These are phyloP conservation scores for Metarhizium rileyi DNA, from an alignment of 2,329 filamentous ascomycete genomes.

Conservation along the genomic window DNA sequence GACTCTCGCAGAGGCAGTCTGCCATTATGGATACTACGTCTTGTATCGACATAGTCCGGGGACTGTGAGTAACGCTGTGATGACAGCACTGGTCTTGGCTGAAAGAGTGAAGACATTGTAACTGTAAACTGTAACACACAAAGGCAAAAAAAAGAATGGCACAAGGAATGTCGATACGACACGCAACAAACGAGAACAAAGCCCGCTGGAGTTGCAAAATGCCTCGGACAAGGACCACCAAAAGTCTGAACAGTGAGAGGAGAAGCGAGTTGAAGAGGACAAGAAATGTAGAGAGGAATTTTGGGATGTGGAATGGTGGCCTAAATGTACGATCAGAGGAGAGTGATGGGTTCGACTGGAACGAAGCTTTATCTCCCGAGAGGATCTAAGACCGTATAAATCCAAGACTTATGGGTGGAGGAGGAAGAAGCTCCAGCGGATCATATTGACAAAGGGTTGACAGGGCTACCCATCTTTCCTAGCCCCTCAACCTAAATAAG, in stretches of 20 bases:
- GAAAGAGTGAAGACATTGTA: constrained; percentile 30
- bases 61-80: constrained; percentile 40
- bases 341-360: constrained; percentile 27
- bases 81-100: constrained; percentile 37
- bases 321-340: constrained; percentile 29
- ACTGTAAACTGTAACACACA: constrained; percentile 9
- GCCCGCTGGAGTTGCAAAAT: constrained; percentile 17
- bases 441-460: constrained; percentile 24
- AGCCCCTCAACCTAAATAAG: constrained; percentile 21
- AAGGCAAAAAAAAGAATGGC: constrained; percentile 7
- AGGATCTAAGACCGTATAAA: constrained; percentile 27
- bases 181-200: constrained; percentile 18
- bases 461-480: constrained; percentile 14
- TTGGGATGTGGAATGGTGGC: constrained; percentile 32
- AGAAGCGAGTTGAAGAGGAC: constrained; percentile 25
- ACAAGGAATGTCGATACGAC: constrained; percentile 23
- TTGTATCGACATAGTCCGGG: constrained; percentile 36
- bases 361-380: constrained; percentile 21
- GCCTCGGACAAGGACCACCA: constrained; percentile 17
- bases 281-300: constrained; percentile 36
- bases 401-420: constrained; percentile 26
- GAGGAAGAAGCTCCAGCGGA: constrained; percentile 19
- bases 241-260: constrained; percentile 16
- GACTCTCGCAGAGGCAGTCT: constrained; percentile 42
- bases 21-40: constrained; percentile 28